Evolutionary conservation across 1,284 basidiomycete genomes (phyloP).

Genomic region (Marasmius tenuissimus): DNA sequence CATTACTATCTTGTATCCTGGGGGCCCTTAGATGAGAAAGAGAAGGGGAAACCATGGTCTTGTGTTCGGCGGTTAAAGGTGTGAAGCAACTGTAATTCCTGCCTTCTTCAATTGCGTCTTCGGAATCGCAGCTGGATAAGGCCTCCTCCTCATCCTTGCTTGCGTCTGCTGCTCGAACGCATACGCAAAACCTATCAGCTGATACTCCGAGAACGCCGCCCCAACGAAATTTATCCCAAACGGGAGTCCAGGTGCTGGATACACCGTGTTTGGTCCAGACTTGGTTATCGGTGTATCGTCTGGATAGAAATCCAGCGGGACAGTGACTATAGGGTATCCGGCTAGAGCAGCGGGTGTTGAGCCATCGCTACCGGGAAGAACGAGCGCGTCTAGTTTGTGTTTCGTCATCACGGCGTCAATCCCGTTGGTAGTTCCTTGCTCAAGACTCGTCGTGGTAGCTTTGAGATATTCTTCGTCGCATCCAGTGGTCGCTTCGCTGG

Average conservation of each 20-base stretch:
- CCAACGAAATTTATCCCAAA: conserved; percentile 53
- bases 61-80: background rate
- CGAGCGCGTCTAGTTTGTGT: conserved; percentile 55
- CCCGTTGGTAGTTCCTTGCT: conserved; percentile 54
- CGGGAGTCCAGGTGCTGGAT: conserved; percentile 55
- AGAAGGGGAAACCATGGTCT: background rate
- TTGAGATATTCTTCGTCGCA: conserved; percentile 46
- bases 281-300: conserved; percentile 40
- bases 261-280: conserved; percentile 45
- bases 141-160: conserved; percentile 37
- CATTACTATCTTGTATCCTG: no score
- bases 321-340: conserved; percentile 63
- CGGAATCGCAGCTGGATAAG: conserved; percentile 47
- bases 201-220: conserved; percentile 49
- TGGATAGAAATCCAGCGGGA: conserved; percentile 65
- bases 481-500: conserved; percentile 45
- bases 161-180: conserved; percentile 57
- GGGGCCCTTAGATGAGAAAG: no score
- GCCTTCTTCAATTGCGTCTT: conserved; percentile 49
- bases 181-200: conserved; percentile 48
- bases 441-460: conserved; percentile 48
- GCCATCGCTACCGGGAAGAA: conserved; percentile 53
- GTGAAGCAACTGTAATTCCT: conserved; percentile 17
- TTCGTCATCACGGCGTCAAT: conserved; percentile 57
- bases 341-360: conserved; percentile 50